Conservation (phyloP, 208 protist species). For the Leishmania turanica region DNA sequence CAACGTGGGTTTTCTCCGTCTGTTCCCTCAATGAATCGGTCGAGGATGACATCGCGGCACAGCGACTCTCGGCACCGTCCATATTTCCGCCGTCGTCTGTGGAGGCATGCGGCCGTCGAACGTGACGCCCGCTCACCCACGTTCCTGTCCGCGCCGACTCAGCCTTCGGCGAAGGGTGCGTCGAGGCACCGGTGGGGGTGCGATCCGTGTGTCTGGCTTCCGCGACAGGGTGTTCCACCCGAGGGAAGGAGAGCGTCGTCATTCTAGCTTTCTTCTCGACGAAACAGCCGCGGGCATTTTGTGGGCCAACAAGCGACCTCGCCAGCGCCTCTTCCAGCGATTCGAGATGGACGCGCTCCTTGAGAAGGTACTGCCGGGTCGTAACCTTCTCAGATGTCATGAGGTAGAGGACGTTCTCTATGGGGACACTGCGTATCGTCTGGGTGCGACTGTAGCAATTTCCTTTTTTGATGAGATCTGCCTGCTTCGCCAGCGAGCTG, state of each 20-base stretch:
- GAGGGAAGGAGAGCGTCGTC: neutral
- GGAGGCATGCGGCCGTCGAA: conserved; percentile 1
- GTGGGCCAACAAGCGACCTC: neutral
- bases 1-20: neutral
- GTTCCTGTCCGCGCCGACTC: conserved; percentile 8
- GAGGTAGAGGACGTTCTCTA: conserved; percentile 30
- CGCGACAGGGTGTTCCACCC: neutral
- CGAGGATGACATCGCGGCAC: neutral
- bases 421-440: conserved; percentile 27
- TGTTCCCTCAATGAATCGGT: neutral
- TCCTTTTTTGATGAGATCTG: conserved; percentile 28
- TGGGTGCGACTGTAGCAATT: conserved; percentile 31
- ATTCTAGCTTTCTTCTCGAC: neutral
- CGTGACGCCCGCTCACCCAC: conserved; percentile 6
- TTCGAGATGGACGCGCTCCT: conserved; percentile 15
- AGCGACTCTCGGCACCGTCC: neutral
- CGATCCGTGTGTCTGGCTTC: neutral
- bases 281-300: neutral
- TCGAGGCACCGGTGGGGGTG: neutral
- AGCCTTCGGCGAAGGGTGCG: neutral
- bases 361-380: conserved; percentile 28
- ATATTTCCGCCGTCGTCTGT: neutral
- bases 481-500: conserved; percentile 31
- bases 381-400: conserved; percentile 35
- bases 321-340: conserved; percentile 14